Evolutionary conservation across 805 yeast species (phyloP).

Genomic region (Kazachstania africana): DNA sequence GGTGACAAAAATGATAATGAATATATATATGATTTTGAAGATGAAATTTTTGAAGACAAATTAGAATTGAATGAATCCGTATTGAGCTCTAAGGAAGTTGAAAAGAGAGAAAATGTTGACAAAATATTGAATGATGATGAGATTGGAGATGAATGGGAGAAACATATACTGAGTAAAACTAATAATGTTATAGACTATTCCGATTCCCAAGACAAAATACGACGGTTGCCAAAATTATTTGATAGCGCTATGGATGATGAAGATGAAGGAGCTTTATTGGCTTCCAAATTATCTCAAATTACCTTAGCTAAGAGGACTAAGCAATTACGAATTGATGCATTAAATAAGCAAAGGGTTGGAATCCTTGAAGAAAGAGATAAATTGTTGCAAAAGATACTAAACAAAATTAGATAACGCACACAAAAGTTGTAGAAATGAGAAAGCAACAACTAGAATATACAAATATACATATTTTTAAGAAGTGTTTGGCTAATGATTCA

Average conservation of each 20-base stretch:
- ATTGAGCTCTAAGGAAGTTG: too few relatives aligned
- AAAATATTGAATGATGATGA: slow-evolving; percentile 4
- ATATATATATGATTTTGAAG: slow-evolving; percentile 13
- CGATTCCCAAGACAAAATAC: too few relatives aligned
- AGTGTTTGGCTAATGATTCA: too few relatives aligned
- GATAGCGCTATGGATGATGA: slow-evolving; percentile 1
- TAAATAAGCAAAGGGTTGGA: slow-evolving; percentile 4
- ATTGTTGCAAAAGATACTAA: too few relatives aligned
- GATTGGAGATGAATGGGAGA: slow-evolving; percentile 10
- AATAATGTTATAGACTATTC: too few relatives aligned
- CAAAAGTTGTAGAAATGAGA: too few relatives aligned
- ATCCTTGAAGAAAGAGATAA: not conserved
- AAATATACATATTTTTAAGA: too few relatives aligned
- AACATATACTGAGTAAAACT: slow-evolving; percentile 7
- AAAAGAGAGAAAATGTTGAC: too few relatives aligned
- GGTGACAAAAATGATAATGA: slow-evolving; percentile 7
- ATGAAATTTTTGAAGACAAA: too few relatives aligned
- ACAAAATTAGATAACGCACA: too few relatives aligned
- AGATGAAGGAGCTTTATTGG: slow-evolving; percentile 1
- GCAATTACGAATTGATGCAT: slow-evolving; percentile 3
- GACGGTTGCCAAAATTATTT: slow-evolving; percentile 4
- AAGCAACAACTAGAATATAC: too few relatives aligned
- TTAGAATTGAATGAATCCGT: too few relatives aligned
- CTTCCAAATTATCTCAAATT: slow-evolving; percentile 1
- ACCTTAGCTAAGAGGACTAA: slow-evolving; percentile 4